Evolutionary conservation across 371 early-diverging fungal species (phyloP).

Genomic region (Saksenaea oblongispora): DNA sequence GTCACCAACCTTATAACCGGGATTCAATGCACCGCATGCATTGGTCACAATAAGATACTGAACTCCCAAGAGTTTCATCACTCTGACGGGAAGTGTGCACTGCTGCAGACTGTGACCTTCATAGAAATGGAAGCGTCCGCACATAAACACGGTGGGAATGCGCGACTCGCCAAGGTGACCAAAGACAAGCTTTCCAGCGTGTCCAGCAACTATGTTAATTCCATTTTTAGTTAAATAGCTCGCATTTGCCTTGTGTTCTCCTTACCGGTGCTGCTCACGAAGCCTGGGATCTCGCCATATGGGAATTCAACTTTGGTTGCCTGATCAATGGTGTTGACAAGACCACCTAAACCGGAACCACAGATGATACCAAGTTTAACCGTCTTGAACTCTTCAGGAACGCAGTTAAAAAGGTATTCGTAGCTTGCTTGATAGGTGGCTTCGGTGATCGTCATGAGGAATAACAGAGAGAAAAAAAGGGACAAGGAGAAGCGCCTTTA

Average conservation of each 20-base stretch:
- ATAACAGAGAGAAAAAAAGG: background rate
- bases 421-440: conserved; percentile 27
- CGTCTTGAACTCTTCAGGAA: conserved; percentile 39
- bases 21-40: conserved; percentile 91
- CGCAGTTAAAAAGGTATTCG: conserved; percentile 21
- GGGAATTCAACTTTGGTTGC: conserved; percentile 58
- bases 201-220: conserved; percentile 69
- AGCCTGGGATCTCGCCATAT: conserved; percentile 88
- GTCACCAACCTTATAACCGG: conserved; percentile 80
- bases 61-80: conserved; percentile 84
- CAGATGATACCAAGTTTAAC: conserved; percentile 85
- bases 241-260: background rate
- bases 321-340: conserved; percentile 76
- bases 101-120: conserved; percentile 82
- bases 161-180: conserved; percentile 76
- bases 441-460: conserved; percentile 23
- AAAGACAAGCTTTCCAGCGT: conserved; percentile 91
- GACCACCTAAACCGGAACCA: conserved; percentile 89
- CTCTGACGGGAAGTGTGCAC: conserved; percentile 87
- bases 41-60: conserved; percentile 85
- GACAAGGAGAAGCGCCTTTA: background rate
- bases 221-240: background rate
- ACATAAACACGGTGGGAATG: conserved; percentile 79
- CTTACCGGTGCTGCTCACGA: conserved; percentile 83
- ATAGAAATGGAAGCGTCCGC: conserved; percentile 87